phyloP scores from a whole-genome alignment of 2,329 filamentous ascomycete genomes.

The Exophiala calicioides region DNA sequence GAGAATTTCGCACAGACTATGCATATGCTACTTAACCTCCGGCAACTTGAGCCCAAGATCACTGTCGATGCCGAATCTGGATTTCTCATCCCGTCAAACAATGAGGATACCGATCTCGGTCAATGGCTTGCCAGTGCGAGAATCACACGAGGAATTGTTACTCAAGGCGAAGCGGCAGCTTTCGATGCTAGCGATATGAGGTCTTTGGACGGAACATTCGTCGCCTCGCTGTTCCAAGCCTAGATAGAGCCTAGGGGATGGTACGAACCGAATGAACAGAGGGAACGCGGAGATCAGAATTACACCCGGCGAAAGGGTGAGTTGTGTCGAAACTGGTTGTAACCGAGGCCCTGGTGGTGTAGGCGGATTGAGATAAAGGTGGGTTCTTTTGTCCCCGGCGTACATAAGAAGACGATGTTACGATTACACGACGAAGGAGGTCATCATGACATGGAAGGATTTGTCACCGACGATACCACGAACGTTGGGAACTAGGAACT shows the following conservation, averaged over 20 bases:
- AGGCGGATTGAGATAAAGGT: conserved; percentile 1
- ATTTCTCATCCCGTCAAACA: conserved; percentile 42
- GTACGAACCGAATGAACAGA: background rate
- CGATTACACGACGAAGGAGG: conserved; percentile 13
- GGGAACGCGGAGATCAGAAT: background rate
- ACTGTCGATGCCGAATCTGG: conserved; percentile 40
- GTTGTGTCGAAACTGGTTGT: conserved; percentile 5
- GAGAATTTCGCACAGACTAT: conserved; percentile 60
- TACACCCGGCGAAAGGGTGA: background rate
- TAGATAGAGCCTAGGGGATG: background rate
- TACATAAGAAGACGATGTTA: conserved; percentile 9
- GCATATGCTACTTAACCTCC: conserved; percentile 60
- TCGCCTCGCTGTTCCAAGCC: conserved; percentile 8
- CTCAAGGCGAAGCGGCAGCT: conserved; percentile 39
- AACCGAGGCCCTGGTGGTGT: conserved; percentile 14
- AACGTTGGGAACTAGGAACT: too few species aligned
- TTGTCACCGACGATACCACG: conserved; percentile 14
- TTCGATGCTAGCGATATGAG: conserved; percentile 44
- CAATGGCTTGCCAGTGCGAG: conserved; percentile 10
- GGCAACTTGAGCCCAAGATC: conserved; percentile 48
- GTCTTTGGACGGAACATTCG: conserved; percentile 38
- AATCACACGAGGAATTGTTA: conserved; percentile 8
- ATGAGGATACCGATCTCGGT: conserved; percentile 36
- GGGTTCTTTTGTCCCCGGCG: conserved; percentile 2
- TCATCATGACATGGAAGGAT: conserved; percentile 3